phyloP scores from a whole-genome alignment of 345 rosid genomes.

The Gossypioides kirkii region DNA sequence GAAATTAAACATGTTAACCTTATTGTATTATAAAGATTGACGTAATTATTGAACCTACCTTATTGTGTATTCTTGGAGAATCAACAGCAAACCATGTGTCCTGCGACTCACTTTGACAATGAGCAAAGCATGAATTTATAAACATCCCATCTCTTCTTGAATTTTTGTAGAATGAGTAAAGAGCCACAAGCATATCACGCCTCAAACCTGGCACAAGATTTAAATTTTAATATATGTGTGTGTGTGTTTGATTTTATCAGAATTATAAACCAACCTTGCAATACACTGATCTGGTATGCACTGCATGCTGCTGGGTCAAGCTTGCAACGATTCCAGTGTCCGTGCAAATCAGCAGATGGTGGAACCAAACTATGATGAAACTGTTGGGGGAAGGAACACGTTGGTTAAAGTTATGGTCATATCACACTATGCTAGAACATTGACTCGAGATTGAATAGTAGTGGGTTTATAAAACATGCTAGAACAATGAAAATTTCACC shows the following conservation, averaged over 20 bases:
- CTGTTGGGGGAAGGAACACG: constrained; percentile 32
- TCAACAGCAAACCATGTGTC: constrained; percentile 78
- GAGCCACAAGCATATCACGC: constrained; percentile 57
- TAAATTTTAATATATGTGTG: neutral
- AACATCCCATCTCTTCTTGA: constrained; percentile 69
- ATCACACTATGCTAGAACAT: neutral
- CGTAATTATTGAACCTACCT: constrained; percentile 33
- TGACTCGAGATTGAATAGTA: neutral
- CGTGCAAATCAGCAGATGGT: constrained; percentile 58
- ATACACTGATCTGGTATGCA: constrained; percentile 41
- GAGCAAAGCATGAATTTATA: constrained; percentile 90
- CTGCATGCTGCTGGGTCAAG: constrained; percentile 49
- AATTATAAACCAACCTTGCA: constrained; percentile 51
- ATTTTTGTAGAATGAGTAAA: constrained; percentile 34
- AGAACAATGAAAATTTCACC: constrained; percentile 32
- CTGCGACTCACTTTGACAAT: constrained; percentile 87
- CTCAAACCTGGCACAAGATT: constrained; percentile 56
- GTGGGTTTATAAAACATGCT: neutral
- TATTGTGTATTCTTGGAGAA: constrained; percentile 66
- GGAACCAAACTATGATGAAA: constrained; percentile 81
- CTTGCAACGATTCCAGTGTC: constrained; percentile 79
- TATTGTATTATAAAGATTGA: neutral
- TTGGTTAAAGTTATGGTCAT: neutral
- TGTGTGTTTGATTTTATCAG: no score
- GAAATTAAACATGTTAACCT: neutral